phyloP scores from a whole-genome alignment of 2,329 filamentous ascomycete genomes.

The Aspergillus novofumigatus region DNA sequence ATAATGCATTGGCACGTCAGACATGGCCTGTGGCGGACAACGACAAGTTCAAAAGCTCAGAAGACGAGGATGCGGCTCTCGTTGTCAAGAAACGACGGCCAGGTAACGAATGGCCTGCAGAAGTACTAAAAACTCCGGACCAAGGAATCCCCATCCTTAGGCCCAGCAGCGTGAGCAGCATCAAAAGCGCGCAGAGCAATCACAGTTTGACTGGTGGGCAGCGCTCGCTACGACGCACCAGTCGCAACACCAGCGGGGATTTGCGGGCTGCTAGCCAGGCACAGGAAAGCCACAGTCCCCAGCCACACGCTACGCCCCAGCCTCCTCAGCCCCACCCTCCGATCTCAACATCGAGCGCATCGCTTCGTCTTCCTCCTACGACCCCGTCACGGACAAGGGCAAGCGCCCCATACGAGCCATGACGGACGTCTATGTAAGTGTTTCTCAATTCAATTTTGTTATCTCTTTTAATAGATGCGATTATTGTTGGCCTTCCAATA shows the following conservation, averaged over 20 bases:
- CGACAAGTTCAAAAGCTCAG: constrained; percentile 2
- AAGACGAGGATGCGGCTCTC: constrained; percentile 14
- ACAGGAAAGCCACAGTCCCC: constrained; percentile 15
- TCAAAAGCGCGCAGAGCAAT: constrained; percentile 38
- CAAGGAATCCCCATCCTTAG: constrained; percentile 28
- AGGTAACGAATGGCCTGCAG: constrained; percentile 27
- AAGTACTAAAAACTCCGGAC: constrained; percentile 33
- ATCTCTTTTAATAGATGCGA: constrained; percentile 10
- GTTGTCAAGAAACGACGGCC: constrained; percentile 26
- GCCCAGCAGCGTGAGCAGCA: constrained; percentile 51
- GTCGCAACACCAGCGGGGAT: constrained; percentile 61
- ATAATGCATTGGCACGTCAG: constrained; percentile 29
- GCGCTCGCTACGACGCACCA: constrained; percentile 61
- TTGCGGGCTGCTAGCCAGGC: constrained; percentile 55
- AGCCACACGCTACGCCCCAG: constrained; percentile 24
- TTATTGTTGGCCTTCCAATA: constrained; percentile 22
- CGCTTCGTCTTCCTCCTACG: constrained; percentile 55
- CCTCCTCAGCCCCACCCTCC: constrained; percentile 19
- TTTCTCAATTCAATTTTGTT: constrained; percentile 16
- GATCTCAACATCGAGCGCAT: constrained; percentile 36
- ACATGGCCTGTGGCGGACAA: constrained; percentile 27
- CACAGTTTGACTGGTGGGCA: constrained; percentile 20
- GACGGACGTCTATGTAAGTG: constrained; percentile 89
- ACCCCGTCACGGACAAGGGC: constrained; percentile 80
- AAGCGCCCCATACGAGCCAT: constrained; percentile 80